Conservation (phyloP, 352 stramenopile genomes). For the Globisporangium alternatum region DNA sequence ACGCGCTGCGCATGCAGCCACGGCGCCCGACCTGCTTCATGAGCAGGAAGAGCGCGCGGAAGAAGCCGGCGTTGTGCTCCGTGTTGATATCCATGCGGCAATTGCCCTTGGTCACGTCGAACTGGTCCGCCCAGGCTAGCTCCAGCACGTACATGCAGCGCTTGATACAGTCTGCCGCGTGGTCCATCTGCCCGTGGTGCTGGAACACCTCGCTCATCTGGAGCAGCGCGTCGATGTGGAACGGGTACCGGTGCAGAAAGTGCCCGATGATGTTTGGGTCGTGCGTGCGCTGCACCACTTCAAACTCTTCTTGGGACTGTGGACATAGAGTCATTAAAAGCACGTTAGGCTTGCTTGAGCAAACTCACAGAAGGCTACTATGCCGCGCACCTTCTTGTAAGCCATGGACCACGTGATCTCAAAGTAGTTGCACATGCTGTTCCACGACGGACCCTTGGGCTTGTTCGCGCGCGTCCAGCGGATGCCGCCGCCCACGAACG, state of each 20-base stretch:
- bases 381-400: slow-evolving; percentile 76
- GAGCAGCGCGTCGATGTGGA: slow-evolving; percentile 80
- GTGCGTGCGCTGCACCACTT: slow-evolving; percentile 75
- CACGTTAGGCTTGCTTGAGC: not conserved
- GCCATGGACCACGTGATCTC: slow-evolving; percentile 84
- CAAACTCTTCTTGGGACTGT: slow-evolving; percentile 80
- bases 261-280: slow-evolving; percentile 80
- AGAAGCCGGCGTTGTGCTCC: slow-evolving; percentile 79
- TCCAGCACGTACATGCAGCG: slow-evolving; percentile 83
- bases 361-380: not conserved
- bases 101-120: slow-evolving; percentile 76
- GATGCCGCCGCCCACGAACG: slow-evolving; percentile 83
- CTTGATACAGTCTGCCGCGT: slow-evolving; percentile 83
- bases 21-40: slow-evolving; percentile 84
- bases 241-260: slow-evolving; percentile 81
- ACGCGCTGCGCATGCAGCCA: slow-evolving; percentile 82
- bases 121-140: slow-evolving; percentile 80
- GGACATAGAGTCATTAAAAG: not conserved
- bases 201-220: slow-evolving; percentile 88
- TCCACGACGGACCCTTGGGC: slow-evolving; percentile 60
- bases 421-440: slow-evolving; percentile 72
- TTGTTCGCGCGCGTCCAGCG: slow-evolving; percentile 84
- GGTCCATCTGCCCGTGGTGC: slow-evolving; percentile 86
- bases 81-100: slow-evolving; percentile 80
- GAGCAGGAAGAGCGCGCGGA: slow-evolving; percentile 70